A percentile compares a stretch with the other conserved stretches of the same genome.
Evolutionary conservation across 1,284 basidiomycete genomes (phyloP).

Genomic region (Cryptococcus amylolentus): DNA sequence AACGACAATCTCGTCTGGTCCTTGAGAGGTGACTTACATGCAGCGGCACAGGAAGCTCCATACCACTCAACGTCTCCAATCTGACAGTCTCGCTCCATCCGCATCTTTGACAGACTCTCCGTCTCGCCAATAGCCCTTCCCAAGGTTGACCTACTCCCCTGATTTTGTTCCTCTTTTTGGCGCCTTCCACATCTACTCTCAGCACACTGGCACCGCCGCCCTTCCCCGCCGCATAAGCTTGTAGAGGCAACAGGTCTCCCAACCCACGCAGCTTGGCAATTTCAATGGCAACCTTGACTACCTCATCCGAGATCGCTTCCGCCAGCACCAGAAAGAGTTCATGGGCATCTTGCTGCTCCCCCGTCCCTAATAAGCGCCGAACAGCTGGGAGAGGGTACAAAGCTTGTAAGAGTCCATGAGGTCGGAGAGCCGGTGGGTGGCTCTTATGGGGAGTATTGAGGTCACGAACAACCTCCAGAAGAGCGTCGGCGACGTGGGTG

Average conservation of each 20-base stretch:
- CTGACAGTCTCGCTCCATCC: conserved; percentile 44
- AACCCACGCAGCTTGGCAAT: conserved; percentile 27
- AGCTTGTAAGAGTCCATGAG: conserved; percentile 65
- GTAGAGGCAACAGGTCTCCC: conserved; percentile 30
- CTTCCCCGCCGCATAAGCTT: conserved; percentile 21
- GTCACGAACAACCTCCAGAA: conserved; percentile 64
- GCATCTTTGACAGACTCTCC: conserved; percentile 44
- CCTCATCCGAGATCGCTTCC: conserved; percentile 79
- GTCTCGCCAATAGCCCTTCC: conserved; percentile 47
- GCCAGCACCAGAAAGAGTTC: conserved; percentile 89
- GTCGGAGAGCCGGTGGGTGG: conserved; percentile 60
- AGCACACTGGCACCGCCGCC: conserved; percentile 3
- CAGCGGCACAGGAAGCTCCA: conserved; percentile 46
- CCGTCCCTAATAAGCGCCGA: conserved; percentile 69
- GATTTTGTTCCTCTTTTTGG: conserved; percentile 22
- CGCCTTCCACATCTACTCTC: conserved; percentile 7
- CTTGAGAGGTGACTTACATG: conserved; percentile 26
- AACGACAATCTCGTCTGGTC: conserved; percentile 13
- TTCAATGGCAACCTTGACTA: conserved; percentile 48
- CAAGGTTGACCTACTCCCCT: conserved; percentile 42
- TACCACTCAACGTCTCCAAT: conserved; percentile 45
- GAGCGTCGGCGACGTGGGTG: conserved; percentile 74
- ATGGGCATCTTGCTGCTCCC: conserved; percentile 92
- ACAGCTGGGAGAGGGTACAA: conserved; percentile 60
- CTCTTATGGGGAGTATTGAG: conserved; percentile 66